Conservation (phyloP, 73 alveolate species). For the Tetrahymena malaccensis region DNA sequence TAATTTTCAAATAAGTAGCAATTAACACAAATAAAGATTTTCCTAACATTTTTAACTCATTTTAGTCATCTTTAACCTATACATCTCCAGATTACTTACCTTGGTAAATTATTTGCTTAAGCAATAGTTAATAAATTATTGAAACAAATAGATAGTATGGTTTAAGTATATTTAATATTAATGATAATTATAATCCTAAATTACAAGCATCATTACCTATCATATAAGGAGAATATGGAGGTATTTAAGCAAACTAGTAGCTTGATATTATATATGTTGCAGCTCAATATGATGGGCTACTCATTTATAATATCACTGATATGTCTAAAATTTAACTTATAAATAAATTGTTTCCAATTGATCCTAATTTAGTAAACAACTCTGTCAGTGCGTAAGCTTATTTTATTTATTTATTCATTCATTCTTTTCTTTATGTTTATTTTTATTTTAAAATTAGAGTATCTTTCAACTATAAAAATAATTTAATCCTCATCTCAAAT, state of each 20-base stretch:
- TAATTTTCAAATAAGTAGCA: not conserved
- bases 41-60: not conserved
- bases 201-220: not conserved
- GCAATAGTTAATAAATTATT: not conserved
- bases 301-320: not conserved
- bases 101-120: not conserved
- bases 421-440: not conserved
- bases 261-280: not conserved
- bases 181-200: not conserved
- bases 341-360: not conserved
- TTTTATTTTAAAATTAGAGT: not conserved
- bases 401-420: not conserved
- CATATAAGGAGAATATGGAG: not conserved
- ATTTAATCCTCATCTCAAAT: not conserved
- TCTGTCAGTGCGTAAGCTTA: not conserved
- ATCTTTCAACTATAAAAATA: not conserved
- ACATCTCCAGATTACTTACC: not conserved
- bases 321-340: not conserved
- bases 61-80: not conserved
- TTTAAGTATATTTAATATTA: not conserved
- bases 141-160: not conserved
- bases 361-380: not conserved
- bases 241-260: not conserved
- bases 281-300: not conserved
- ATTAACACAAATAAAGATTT: not conserved